Conservation (phyloP, 2,329 filamentous ascomycete species). For the Meredithiella fracta region DNA sequence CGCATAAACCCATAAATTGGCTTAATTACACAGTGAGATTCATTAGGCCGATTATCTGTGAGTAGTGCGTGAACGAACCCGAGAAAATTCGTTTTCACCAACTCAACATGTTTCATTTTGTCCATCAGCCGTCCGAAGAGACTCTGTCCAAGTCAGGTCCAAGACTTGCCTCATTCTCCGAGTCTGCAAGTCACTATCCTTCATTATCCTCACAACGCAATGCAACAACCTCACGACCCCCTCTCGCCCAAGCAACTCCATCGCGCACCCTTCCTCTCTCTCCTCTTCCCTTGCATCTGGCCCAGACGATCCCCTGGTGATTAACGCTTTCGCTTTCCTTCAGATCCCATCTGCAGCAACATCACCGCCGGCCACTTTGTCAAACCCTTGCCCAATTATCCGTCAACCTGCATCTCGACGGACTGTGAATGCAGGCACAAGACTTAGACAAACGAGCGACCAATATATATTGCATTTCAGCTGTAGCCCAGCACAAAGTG, state of each 20-base stretch:
- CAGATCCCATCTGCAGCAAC: neutral
- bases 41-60: neutral
- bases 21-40: no score
- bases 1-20: no score
- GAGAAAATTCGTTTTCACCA: neutral
- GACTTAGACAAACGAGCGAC: neutral
- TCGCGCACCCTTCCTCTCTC: neutral
- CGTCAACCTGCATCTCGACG: neutral
- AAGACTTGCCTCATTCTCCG: neutral
- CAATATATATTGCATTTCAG: neutral
- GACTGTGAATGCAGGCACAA: neutral
- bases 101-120: neutral
- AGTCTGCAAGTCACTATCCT: neutral
- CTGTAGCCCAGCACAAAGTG: neutral
- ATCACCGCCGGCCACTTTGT: neutral
- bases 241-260: neutral
- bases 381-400: neutral
- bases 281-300: neutral
- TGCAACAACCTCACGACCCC: neutral
- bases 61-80: neutral
- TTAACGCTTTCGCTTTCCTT: no score
- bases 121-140: neutral
- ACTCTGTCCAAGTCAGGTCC: neutral
- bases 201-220: neutral
- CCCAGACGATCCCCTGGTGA: neutral